phyloP scores from a whole-genome alignment of 805 yeast genomes.

The Cyberlindnera japonica region DNA sequence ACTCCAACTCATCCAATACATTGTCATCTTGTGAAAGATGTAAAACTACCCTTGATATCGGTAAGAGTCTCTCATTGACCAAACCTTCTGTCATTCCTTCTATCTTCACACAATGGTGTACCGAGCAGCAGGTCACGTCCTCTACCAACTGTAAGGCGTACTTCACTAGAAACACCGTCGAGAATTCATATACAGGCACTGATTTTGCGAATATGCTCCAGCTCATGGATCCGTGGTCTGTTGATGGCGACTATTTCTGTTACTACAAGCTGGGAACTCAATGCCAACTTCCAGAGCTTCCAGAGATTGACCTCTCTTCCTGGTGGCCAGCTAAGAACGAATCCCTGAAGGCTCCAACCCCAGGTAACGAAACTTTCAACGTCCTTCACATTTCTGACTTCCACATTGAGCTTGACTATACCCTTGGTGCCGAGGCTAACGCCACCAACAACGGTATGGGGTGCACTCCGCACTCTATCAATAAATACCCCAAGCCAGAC shows the following conservation, averaged over 20 bases:
- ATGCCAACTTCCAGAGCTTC: conserved; percentile 53
- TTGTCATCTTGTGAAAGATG: conserved; percentile 33
- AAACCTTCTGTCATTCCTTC: conserved; percentile 40
- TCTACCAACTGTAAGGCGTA: conserved; percentile 29
- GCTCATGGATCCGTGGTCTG: conserved; percentile 47
- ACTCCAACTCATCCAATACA: conserved; percentile 17
- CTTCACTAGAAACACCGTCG: conserved; percentile 37
- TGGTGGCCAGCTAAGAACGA: conserved; percentile 44
- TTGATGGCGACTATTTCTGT: conserved; percentile 63
- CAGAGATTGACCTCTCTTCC: conserved; percentile 40
- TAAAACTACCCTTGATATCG: conserved; percentile 33
- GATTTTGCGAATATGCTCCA: conserved; percentile 50
- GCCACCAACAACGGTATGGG: conserved; percentile 51
- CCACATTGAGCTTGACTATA: conserved; percentile 55
- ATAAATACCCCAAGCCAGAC: conserved; percentile 14
- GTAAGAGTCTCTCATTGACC: conserved; percentile 35
- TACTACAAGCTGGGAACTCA: conserved; percentile 41
- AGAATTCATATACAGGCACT: conserved; percentile 35
- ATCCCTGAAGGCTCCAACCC: conserved; percentile 39
- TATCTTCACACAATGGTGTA: conserved; percentile 43
- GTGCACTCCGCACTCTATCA: conserved; percentile 43
- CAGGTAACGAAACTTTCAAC: conserved; percentile 45
- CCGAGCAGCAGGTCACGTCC: conserved; percentile 28
- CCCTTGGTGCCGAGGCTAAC: conserved; percentile 54
- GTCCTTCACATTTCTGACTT: conserved; percentile 67